Conservation (phyloP, 192 early-diverging fungal species). For the Coemansia sp. region DNA sequence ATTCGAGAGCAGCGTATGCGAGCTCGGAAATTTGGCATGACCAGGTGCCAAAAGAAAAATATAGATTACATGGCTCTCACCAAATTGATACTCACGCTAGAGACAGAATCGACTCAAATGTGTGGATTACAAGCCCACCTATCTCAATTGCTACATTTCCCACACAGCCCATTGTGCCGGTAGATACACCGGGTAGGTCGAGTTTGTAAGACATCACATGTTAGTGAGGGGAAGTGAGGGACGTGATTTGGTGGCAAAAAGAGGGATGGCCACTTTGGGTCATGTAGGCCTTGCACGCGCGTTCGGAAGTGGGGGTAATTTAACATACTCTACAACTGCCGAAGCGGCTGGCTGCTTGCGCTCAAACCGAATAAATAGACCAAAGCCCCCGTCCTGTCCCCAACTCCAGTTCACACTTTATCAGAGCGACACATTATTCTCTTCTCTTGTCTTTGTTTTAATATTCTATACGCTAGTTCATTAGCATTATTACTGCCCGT, state of each 20-base stretch:
- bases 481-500: background rate
- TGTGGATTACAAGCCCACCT: background rate
- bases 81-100: background rate
- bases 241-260: background rate
- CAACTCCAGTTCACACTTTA: background rate
- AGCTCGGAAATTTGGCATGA: background rate
- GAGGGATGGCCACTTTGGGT: background rate
- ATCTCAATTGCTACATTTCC: background rate
- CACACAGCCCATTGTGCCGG: slow-evolving; percentile 4
- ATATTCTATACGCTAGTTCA: background rate
- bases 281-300: background rate
- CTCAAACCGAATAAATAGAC: background rate
- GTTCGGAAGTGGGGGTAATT: slow-evolving; percentile 7
- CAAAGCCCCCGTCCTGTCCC: background rate
- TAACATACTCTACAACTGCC: background rate
- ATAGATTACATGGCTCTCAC: background rate
- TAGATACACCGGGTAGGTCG: background rate
- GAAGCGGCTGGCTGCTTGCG: background rate
- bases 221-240: background rate
- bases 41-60: background rate
- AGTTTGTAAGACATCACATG: slow-evolving; percentile 1
- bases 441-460: background rate
- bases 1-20: background rate
- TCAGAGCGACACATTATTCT: background rate
- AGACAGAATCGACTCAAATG: background rate